Evolutionary conservation across 2,329 filamentous ascomycete species (phyloP), one percentile per base, ranked within the genome.

Genomic region (Paecilomyces sp.): DNA sequence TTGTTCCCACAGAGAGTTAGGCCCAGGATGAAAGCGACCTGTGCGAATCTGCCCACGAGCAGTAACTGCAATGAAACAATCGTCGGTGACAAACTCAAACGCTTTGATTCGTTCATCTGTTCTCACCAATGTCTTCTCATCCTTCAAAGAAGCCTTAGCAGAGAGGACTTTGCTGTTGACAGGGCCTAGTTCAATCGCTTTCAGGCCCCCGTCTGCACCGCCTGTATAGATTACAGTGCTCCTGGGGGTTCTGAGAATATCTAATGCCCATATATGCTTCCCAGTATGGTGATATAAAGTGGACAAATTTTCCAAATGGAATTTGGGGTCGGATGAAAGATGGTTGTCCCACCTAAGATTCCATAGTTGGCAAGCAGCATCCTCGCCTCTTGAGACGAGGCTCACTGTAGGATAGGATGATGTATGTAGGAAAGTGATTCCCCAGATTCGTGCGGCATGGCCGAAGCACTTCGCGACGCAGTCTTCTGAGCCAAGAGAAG

Each of bases 401-500:
- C 79, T 80, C 18, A 88, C 58, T 36, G 60, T 64, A 4, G 59
- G 57, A 8, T 61, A 51, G 8, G 66, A 63, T 22, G 62, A 64
- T 1, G 64, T 59, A 28, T 68, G 71, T 0, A 86, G 75, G 64
- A 97, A 94, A 58, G 83, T 82, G 8, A 96, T 85, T 54, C 86
- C 84, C 94, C 94, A 99, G 64, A 99, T 96, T 60, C 94, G 85
- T 7, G 93, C 96, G 2, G 83, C 76, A 74, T 99, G 94, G 0
- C 89, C 93, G 88, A 94, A 96, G 1, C 83, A 87, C 53, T 87
- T 85, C 0, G 90, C 89, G 13, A 95, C 67, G 64, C 76, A 83
- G 33, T 81, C 82, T 54, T 77, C 73, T 2, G 69, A 68, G 4
- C 73, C 73, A 18, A 74, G 64, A 13, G 71, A 69, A 36, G 67